Conservation (phyloP, 169 alveolate genomes). For the Babesia caballi region DNA sequence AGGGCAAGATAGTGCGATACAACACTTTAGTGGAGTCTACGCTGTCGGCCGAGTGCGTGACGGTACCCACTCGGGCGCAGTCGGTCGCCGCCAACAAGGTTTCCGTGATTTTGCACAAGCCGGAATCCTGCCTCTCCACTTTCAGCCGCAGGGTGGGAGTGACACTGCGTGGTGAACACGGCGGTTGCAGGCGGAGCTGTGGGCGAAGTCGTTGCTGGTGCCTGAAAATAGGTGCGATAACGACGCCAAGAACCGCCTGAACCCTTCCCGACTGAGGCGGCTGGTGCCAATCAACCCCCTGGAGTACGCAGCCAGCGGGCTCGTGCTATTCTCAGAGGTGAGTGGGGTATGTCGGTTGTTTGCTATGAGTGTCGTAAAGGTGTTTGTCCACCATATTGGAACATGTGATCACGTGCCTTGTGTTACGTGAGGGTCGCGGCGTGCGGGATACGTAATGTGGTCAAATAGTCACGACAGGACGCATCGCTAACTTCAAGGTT, state of each 20-base stretch:
- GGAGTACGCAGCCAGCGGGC: slow-evolving; percentile 45
- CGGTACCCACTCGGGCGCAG: background rate
- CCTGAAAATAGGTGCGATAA: slow-evolving; percentile 45
- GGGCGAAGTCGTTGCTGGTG: slow-evolving; percentile 43
- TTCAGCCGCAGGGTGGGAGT: slow-evolving; percentile 16
- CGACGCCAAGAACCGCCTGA: slow-evolving; percentile 13
- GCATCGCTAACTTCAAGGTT: background rate
- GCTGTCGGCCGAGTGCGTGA: background rate
- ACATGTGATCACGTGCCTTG: too few relatives aligned
- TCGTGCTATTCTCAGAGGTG: slow-evolving; percentile 53
- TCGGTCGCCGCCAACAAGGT: slow-evolving; percentile 13
- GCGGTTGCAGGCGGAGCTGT: slow-evolving; percentile 24
- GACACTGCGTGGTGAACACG: background rate
- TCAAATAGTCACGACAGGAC: slow-evolving; percentile 4
- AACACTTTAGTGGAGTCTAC: slow-evolving; percentile 5
- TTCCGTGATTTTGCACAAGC: slow-evolving; percentile 55
- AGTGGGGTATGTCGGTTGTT: background rate
- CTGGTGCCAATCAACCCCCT: slow-evolving; percentile 49
- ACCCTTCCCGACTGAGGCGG: slow-evolving; percentile 27
- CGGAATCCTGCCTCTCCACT: slow-evolving; percentile 54
- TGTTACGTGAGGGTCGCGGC: too few relatives aligned
- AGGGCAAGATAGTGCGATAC: slow-evolving; percentile 1
- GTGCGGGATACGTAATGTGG: too few relatives aligned
- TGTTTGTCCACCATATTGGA: too few relatives aligned
- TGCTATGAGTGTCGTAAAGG: too few relatives aligned